A percentile compares a stretch with the other conserved stretches of the same genome.
Evolutionary conservation across 2,329 filamentous ascomycete species (phyloP).

Genomic region (Calonectria ilicicola): DNA sequence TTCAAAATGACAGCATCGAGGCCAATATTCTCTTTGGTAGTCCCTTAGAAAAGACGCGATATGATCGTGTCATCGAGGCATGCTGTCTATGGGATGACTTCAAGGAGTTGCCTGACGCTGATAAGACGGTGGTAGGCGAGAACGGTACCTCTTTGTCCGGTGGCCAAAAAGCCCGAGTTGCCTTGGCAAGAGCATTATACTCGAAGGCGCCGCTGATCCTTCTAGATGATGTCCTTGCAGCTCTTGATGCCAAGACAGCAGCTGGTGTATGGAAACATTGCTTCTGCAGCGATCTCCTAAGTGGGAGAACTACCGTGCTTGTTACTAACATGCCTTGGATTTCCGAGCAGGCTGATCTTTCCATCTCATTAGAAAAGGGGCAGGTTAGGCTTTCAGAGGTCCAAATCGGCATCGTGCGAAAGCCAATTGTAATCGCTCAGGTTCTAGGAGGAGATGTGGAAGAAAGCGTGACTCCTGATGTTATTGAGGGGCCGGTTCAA

Average conservation of each 20-base stretch:
- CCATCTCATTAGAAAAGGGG: constrained; percentile 60
- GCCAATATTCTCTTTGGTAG: constrained; percentile 68
- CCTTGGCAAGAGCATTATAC: constrained; percentile 68
- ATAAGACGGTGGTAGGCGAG: constrained; percentile 65
- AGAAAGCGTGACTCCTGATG: constrained; percentile 45
- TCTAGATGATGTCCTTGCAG: constrained; percentile 71
- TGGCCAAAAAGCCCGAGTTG: constrained; percentile 68
- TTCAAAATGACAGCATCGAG: constrained; percentile 67
- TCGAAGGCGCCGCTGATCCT: constrained; percentile 66
- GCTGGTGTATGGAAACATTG: constrained; percentile 67
- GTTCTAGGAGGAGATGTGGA: constrained; percentile 50
- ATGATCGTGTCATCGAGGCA: constrained; percentile 66
- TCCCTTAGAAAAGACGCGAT: constrained; percentile 63
- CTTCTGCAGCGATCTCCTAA: constrained; percentile 67
- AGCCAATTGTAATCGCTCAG: constrained; percentile 57
- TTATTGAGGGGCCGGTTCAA: constrained; percentile 38
- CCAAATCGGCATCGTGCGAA: constrained; percentile 59
- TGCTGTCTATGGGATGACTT: constrained; percentile 66
- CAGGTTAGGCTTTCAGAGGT: constrained; percentile 53
- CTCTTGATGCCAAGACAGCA: constrained; percentile 69
- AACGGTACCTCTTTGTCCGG: constrained; percentile 67
- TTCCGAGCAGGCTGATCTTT: constrained; percentile 61
- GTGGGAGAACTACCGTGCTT: constrained; percentile 65
- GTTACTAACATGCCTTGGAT: constrained; percentile 69
- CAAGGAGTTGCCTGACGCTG: constrained; percentile 61